Conservation (phyloP, 2,329 filamentous ascomycete genomes). For the Aspergillus sojae region DNA sequence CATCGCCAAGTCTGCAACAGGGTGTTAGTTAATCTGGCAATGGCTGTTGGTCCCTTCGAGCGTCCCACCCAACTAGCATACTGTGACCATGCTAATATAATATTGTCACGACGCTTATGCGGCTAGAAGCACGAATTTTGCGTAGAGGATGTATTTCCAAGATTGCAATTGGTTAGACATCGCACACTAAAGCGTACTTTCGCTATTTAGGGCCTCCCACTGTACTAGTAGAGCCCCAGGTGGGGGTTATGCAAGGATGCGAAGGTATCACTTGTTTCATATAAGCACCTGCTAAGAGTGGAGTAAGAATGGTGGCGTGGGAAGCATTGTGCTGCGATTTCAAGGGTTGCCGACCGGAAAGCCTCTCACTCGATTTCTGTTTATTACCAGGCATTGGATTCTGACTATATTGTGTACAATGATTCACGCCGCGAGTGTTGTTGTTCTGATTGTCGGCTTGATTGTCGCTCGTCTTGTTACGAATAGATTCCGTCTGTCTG, state of each 20-base stretch:
- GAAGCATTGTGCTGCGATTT: background rate
- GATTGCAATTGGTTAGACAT: background rate
- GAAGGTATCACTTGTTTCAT: background rate
- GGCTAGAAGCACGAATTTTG: background rate
- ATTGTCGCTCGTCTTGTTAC: background rate
- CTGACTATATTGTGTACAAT: background rate
- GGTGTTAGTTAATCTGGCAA: background rate
- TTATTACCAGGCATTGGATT: too few relatives aligned
- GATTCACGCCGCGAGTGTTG: background rate
- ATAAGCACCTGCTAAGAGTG: background rate
- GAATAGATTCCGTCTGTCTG: background rate
- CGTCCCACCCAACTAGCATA: background rate
- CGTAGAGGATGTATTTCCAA: background rate
- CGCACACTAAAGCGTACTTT: background rate
- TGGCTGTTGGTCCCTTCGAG: background rate
- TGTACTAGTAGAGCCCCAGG: background rate
- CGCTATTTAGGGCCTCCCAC: background rate
- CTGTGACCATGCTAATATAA: background rate
- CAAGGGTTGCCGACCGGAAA: background rate
- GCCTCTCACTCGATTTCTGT: background rate
- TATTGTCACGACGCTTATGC: too few relatives aligned
- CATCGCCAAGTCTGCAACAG: background rate
- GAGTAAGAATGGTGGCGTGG: background rate
- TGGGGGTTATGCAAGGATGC: background rate
- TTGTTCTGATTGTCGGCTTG: background rate